Evolutionary conservation across 116 monocot species (phyloP).

Genomic region (Trichopus zeylanicus): DNA sequence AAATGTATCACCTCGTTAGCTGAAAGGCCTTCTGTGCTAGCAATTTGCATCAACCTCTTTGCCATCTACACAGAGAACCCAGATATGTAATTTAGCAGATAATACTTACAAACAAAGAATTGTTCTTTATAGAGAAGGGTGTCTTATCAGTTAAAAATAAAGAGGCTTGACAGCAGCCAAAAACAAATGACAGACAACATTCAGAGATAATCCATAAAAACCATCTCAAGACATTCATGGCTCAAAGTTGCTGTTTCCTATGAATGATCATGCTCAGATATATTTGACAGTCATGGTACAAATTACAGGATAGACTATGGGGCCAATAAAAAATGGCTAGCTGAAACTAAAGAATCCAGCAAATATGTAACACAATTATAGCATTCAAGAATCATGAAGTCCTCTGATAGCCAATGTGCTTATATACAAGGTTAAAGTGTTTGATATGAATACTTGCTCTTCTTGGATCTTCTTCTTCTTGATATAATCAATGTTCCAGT

Average conservation of each 20-base stretch:
- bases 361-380: too few species aligned
- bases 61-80: slow-evolving; percentile 48
- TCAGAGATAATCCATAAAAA: too few species aligned
- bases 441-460: neutral
- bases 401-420: too few species aligned
- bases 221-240: too few species aligned
- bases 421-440: neutral
- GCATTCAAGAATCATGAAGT: too few species aligned
- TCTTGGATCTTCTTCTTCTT: neutral
- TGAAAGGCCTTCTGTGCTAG: slow-evolving; percentile 68
- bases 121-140: neutral
- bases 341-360: too few species aligned
- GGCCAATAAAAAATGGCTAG: too few species aligned
- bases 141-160: slow-evolving; percentile 4
- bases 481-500: neutral
- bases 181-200: too few species aligned
- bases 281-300: too few species aligned
- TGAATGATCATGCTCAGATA: too few species aligned
- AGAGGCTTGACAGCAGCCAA: neutral
- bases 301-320: too few species aligned
- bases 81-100: slow-evolving; percentile 8
- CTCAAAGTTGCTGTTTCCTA: too few species aligned
- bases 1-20: slow-evolving; percentile 62
- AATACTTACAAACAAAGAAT: neutral
- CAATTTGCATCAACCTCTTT: slow-evolving; percentile 78